Evolutionary conservation across 1,284 basidiomycete species (phyloP), one percentile per base, ranked within the genome.

Genomic region (Apiotrichum veenhuisii): DNA sequence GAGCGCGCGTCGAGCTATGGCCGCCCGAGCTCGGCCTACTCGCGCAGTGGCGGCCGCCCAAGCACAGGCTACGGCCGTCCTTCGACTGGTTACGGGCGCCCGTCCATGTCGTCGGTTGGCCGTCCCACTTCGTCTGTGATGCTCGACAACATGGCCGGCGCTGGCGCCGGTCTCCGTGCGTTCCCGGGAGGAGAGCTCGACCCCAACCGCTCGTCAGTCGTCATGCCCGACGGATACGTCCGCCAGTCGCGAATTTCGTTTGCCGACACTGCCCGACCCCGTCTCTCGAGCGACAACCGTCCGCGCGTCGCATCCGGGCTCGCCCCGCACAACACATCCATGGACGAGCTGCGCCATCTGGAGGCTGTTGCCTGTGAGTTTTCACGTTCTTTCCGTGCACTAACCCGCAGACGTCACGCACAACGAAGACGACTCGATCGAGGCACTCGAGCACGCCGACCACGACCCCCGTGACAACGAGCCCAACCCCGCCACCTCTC

Each of bases 1-100:
- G 73, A 75, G 38, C 71, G 69, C 81, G 85, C 33, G 75, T 93
- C 75, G 85, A 91, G 80, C 83, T 85, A 77, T 85, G 90, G 89
- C 86, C 85, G 18, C 85, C 85, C 59, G 84, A 62, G 57, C 34
- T 64, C 65, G 18, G 37, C 47, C 26, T 61, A 52, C 47, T 54
- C 46, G 41, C 64, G 57, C 50, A 47, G 53, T 27, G 41, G n/a
- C 5, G 62, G 57, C 18, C 64, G 57, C 30, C 85, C 59, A 84
- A 65, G 61, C 46, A 65, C 64, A 4, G 40, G 49, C 43, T 52
- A 37, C 48, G 90, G 89, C 85, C 85, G 12, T 33, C 85, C 58
- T 84, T 63, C 59, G 18, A 64, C 62, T 4, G 49, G 45, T 37
- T 58, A 48, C 37, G 60, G 58, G 25, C 64, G 55, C 34, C 58